These are phyloP conservation scores for Arctium lappa DNA, from an alignment of 129 eudicot genomes.

Conservation along the genomic window DNA sequence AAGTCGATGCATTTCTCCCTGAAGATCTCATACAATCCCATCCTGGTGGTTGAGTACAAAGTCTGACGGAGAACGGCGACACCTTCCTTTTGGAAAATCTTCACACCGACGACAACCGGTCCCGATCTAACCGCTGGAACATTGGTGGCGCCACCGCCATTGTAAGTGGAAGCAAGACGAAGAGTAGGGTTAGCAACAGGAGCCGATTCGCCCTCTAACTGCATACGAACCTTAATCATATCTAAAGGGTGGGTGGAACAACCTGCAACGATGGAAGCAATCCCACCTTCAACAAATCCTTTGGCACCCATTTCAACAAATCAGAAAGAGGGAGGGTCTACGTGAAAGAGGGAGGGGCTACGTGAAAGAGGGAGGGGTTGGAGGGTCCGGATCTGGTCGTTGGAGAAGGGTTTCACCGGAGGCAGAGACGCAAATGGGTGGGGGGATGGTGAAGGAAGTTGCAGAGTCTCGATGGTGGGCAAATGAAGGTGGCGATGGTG, in stretches of 20 bases:
- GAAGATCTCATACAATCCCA: slow-evolving; percentile 77
- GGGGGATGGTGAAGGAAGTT: too few species aligned
- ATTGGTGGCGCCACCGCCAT: background rate
- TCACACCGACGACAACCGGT: slow-evolving; percentile 51
- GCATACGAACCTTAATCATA: slow-evolving; percentile 80
- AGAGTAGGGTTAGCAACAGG: background rate
- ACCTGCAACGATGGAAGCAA: slow-evolving; percentile 78
- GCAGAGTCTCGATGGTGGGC: too few species aligned
- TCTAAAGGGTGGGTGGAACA: slow-evolving; percentile 81
- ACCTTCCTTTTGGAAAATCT: slow-evolving; percentile 63
- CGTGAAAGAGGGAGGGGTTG: too few species aligned
- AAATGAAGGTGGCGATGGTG: too few species aligned
- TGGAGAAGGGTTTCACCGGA: too few species aligned
- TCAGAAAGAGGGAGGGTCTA: background rate
- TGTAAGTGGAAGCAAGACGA: slow-evolving; percentile 50
- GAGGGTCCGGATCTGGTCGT: too few species aligned
- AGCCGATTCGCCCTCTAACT: slow-evolving; percentile 58
- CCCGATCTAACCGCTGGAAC: slow-evolving; percentile 29
- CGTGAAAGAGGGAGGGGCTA: too few species aligned
- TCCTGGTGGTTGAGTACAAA: slow-evolving; percentile 73
- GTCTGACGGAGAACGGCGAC: slow-evolving; percentile 72
- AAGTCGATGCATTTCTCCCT: slow-evolving; percentile 55
- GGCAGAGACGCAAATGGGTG: too few species aligned
- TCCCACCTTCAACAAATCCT: slow-evolving; percentile 74
- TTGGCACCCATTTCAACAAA: slow-evolving; percentile 45